A percentile compares a stretch with the other conserved stretches of the same genome.
Evolutionary conservation across 129 eudicot genomes (phyloP).

Genomic region (Calendula officinalis): DNA sequence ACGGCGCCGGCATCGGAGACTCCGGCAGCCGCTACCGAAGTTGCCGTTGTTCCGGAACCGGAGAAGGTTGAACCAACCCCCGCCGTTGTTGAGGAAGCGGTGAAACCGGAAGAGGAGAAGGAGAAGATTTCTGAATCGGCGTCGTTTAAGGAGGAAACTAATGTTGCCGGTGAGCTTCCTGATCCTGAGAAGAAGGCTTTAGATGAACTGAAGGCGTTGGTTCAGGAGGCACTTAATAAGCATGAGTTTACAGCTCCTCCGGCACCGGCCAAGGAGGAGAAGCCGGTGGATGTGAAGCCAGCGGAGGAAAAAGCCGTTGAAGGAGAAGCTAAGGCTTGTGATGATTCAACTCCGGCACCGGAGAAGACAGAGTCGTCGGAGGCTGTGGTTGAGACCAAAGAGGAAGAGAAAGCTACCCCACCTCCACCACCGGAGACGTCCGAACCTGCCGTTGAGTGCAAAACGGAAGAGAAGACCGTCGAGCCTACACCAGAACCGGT

Average conservation of each 20-base stretch:
- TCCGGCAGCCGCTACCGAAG: slow-evolving; percentile 26
- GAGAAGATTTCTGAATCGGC: slow-evolving; percentile 53
- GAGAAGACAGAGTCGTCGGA: slow-evolving; percentile 25
- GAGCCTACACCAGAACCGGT: slow-evolving; percentile 23
- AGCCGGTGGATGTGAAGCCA: slow-evolving; percentile 7
- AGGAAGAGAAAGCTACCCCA: slow-evolving; percentile 36
- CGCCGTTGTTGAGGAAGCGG: slow-evolving; percentile 30
- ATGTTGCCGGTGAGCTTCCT: slow-evolving; percentile 65
- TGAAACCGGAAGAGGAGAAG: slow-evolving; percentile 32
- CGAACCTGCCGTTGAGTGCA: slow-evolving; percentile 17
- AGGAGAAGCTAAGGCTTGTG: slow-evolving; percentile 31
- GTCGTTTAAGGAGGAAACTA: slow-evolving; percentile 74
- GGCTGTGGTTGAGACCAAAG: neutral
- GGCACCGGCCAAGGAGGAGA: slow-evolving; percentile 37
- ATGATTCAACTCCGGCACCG: slow-evolving; percentile 17
- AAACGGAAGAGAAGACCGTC: slow-evolving; percentile 38
- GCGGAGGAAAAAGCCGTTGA: slow-evolving; percentile 2
- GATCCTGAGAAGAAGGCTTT: slow-evolving; percentile 66
- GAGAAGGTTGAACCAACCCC: slow-evolving; percentile 41
- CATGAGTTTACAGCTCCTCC: slow-evolving; percentile 62
- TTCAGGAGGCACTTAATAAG: slow-evolving; percentile 60
- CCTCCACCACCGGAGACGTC: slow-evolving; percentile 16
- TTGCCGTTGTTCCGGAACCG: slow-evolving; percentile 50
- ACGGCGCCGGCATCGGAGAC: slow-evolving; percentile 36
- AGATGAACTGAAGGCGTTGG: slow-evolving; percentile 61